Evolutionary conservation across 208 protist species (phyloP), one percentile per base, ranked within the genome.

Genomic region (Wallacemonas sp.): DNA sequence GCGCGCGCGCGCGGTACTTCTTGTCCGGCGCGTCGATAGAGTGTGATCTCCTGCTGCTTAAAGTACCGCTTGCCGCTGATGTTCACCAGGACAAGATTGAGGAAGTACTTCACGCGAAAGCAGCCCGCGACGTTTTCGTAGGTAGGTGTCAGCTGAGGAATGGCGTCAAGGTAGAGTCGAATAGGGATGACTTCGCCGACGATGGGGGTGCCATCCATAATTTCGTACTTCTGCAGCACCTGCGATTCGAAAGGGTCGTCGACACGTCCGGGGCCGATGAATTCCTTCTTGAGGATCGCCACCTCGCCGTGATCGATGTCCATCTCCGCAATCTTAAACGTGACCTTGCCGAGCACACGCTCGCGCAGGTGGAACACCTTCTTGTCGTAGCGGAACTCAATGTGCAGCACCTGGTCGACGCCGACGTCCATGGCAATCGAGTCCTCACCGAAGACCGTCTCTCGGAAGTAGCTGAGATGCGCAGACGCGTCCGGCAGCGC

Each of bases 181-280:
- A 97, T 93, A 6, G 92, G 92, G n/a, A 97, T 76, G 19, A 96
- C 85, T 63, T 97, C 92, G 1, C 91, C 90, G 12, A 87, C 79
- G 63, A 95, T 90, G 22, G 92, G 92, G 0, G 81, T 86, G 38
- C 92, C 92, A 62, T 97, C 92, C 89, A 97, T 96, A 26, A 97
- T 81, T 62, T 97, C 92, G 66, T 92, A 95, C 64, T 87, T 91
- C 67, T 91, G 85, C 59, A 97, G 68, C 30, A 82, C 91, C 63
- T 97, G 89, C 19, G 71, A 71, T 33, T 94, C 76, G 68, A 81
- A 65, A 24, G 63, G 36, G 21, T 91, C 78, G n/a, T 70, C 63
- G 10, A 27, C 22, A 33, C 38, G 36, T 26, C 79, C 76, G 10
- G 57, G 29, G 36, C 66, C 63, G 44, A 87, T 46, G 36, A 68